Base-by-base conservation (phyloP, 179 eudicot genomes). In the Beta macrorhiza region DNA sequence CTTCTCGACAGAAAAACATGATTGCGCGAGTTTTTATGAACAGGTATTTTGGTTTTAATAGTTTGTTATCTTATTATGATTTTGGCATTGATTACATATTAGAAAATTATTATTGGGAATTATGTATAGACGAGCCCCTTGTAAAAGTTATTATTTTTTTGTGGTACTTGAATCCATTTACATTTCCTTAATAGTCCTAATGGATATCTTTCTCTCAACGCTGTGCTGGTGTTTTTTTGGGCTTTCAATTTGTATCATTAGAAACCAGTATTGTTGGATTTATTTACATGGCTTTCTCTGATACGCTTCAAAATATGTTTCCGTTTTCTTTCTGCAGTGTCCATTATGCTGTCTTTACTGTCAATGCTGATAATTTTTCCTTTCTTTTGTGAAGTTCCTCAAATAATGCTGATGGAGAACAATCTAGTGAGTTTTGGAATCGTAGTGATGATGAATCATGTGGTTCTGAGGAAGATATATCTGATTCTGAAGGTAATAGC, bases 381-480 rank as follows among this genome's bases (percentile, higher is more conserved):
- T 58, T 59, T 81, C 42, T 67, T 44, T 78, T 74, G 83, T 82
- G 73, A 90, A 95, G 98, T 75, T 80, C 90, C 74, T 86, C 90
- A 69, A 85, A 82, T 81, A 75, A 82, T 72, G 75, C 47, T 74
- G 87, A 52, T 55, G 86, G 86, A 80, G 89, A 87, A 61, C 87
- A 81, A 52, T 68, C 53, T 17, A 93, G 98, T 75, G 98, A 95
- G 79, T 95, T 93, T 86, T 95, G 98, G 98, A 90, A 90, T 84
- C 93, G 91, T 8, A 74, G 75, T 69, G 92, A 92, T 80, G 97
- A 93, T 79, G 95, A 87, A 74, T 86, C 81, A 51, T 85, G 81
- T 87, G 90, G 79, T 80, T 90, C 97, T 44, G 98, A 93, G 82
- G 98, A 94, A 74, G 98, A 95, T 76, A 91, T 95, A 87, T 93